A percentile compares a stretch with the other conserved stretches of the same genome.
phyloP scores from a whole-genome alignment of 768 basidiomycete genomes.

The Tylopilus subfusipes region DNA sequence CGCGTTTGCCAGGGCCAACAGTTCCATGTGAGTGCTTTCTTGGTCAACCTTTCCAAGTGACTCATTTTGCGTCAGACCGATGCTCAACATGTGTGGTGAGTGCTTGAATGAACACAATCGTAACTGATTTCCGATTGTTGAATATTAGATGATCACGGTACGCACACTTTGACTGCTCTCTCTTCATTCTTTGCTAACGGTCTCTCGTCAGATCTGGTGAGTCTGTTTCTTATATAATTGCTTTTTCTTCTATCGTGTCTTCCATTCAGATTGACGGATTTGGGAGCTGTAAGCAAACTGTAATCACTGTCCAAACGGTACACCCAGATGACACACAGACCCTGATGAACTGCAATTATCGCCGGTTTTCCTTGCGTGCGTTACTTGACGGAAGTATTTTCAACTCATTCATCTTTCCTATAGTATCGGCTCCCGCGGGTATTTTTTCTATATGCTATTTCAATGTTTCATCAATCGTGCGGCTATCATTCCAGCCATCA shows the following conservation, averaged over 20 bases:
- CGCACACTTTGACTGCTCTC: slow-evolving; percentile 16
- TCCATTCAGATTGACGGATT: slow-evolving; percentile 67
- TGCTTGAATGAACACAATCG: background rate
- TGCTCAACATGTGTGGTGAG: slow-evolving; percentile 84
- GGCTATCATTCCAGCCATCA: slow-evolving; percentile 17
- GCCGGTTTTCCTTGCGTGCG: slow-evolving; percentile 67
- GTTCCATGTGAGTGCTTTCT: slow-evolving; percentile 65
- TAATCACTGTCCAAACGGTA: background rate
- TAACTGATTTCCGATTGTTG: background rate
- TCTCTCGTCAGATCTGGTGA: slow-evolving; percentile 43
- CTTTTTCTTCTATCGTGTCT: background rate
- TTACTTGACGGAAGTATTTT: background rate
- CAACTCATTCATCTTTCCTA: background rate
- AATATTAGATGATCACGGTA: slow-evolving; percentile 75
- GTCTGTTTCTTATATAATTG: slow-evolving; percentile 10
- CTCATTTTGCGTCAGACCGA: slow-evolving; percentile 51
- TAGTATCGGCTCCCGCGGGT: slow-evolving; percentile 80
- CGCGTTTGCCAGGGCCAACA: slow-evolving; percentile 88
- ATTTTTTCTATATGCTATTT: slow-evolving; percentile 92
- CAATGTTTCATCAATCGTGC: slow-evolving; percentile 85
- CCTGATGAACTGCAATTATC: slow-evolving; percentile 75
- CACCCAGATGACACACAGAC: slow-evolving; percentile 41
- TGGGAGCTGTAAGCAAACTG: slow-evolving; percentile 63
- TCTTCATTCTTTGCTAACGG: slow-evolving; percentile 4
- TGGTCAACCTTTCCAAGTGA: background rate